Evolutionary conservation across 139 green algal species (phyloP).

Genomic region (Tetradesmus lagerheimii): DNA sequence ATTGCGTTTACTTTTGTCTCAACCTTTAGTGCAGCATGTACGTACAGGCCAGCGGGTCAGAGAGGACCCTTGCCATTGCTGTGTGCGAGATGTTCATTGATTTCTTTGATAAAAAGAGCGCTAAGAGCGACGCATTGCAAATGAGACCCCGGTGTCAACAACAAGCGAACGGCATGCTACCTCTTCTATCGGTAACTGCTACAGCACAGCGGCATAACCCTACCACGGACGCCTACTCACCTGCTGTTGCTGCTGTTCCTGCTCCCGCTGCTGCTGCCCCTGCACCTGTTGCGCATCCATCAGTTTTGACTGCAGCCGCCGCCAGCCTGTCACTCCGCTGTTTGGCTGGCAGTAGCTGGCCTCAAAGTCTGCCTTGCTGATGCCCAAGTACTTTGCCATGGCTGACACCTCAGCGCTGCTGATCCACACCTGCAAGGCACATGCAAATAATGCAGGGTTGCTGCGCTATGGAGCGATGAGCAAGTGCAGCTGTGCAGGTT

Average conservation of each 20-base stretch:
- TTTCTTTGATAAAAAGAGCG: too few species aligned
- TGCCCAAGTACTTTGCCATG: constrained; percentile 54
- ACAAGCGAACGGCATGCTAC: background rate
- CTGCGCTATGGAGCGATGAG: too few species aligned
- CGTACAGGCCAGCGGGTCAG: too few species aligned
- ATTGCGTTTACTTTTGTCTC: too few species aligned
- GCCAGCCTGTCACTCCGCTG: constrained; percentile 4
- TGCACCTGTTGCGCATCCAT: background rate
- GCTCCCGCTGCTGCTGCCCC: background rate
- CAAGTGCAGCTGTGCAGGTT: too few species aligned
- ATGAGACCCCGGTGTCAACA: background rate
- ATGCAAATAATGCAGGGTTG: background rate
- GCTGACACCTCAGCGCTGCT: constrained; percentile 42
- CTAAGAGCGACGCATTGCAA: too few species aligned
- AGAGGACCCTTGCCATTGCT: background rate
- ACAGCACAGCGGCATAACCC: background rate
- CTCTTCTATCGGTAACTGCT: background rate
- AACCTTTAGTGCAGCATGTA: too few species aligned
- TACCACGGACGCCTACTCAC: background rate
- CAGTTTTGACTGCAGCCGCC: background rate
- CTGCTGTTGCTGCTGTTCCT: background rate
- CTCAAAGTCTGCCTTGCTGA: background rate
- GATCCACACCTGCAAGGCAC: constrained; percentile 56
- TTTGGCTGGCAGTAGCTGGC: constrained; percentile 1
- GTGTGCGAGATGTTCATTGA: too few species aligned